Evolutionary conservation across 1,284 basidiomycete genomes (phyloP), one percentile per base, ranked within the genome.

Genomic region (Meripilus lineatus): DNA sequence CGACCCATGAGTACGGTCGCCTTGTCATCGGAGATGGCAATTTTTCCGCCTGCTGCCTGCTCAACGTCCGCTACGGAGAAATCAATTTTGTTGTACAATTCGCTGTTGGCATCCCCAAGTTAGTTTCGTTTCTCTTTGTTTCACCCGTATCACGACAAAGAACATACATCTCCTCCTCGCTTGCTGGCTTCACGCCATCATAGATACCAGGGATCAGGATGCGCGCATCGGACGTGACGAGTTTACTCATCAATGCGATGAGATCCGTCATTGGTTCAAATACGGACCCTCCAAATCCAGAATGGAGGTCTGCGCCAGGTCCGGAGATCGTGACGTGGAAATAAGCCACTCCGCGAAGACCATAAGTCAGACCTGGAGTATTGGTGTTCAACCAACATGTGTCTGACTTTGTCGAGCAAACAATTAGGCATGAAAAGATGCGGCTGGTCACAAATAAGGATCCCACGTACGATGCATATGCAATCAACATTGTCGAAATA

Each of bases 401-500:
- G 58, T 90, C 87, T n/a, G 86, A 89, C 84, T 88, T 30, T 21
- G 4, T 25, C 18, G 7, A n/a, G n/a, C n/a, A n/a, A n/a, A n/a
- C n/a, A n/a, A n/a, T n/a, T n/a, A n/a, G n/a, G n/a, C n/a, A n/a
- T n/a, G n/a, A n/a, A n/a, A n/a, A n/a, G n/a, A n/a, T n/a, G 28
- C 28, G n/a, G 10, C 8, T 30, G n/a, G 28, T n/a, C 8, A 30
- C 8, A n/a, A n/a, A 30, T 8, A 30, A 30, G n/a, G n/a, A 32
- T 6, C 22, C 10, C 22, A 69, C 85, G 61, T 55, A 91, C 88
- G 57, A 99, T 98, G 72, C 95, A 99, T 50, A 95, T 89, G 54
- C 89, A 93, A 59, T 99, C 94, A 26, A 94, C 86, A 18, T 88
- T 91, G 39, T 84, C 76, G 65, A 99, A 96, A 77, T 86, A 97